Evolutionary conservation across 73 alveolate genomes (phyloP).

Genomic region (Uronychia setigera): DNA sequence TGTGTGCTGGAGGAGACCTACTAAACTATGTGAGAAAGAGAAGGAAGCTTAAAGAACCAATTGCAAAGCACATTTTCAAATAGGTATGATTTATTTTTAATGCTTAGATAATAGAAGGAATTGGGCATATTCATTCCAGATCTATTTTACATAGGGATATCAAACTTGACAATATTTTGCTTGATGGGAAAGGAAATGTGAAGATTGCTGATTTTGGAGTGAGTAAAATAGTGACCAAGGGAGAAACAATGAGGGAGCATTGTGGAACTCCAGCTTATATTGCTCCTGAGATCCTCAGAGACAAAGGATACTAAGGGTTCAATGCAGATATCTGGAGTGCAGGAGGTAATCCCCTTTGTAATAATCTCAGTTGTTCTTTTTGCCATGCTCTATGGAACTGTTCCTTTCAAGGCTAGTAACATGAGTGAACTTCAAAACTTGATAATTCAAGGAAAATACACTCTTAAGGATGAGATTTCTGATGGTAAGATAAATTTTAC

Average conservation of each 20-base stretch:
- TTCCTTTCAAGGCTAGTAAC: slow-evolving; percentile 88
- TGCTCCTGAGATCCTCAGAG: slow-evolving; percentile 90
- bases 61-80: slow-evolving; percentile 77
- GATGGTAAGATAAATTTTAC: no score
- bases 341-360: slow-evolving; percentile 41
- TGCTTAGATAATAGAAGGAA: slow-evolving; percentile 71
- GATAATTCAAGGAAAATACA: slow-evolving; percentile 72
- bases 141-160: slow-evolving; percentile 87
- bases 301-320: slow-evolving; percentile 81
- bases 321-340: slow-evolving; percentile 90
- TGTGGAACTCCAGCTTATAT: slow-evolving; percentile 85
- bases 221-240: slow-evolving; percentile 73
- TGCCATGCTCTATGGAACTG: slow-evolving; percentile 90
- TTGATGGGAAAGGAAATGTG: slow-evolving; percentile 71
- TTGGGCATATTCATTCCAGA: slow-evolving; percentile 75
- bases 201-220: slow-evolving; percentile 95
- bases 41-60: slow-evolving; percentile 80
- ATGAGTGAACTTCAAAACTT: slow-evolving; percentile 77
- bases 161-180: slow-evolving; percentile 86
- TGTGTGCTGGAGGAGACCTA: slow-evolving; percentile 89
- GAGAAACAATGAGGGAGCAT: slow-evolving; percentile 52
- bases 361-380: slow-evolving; percentile 70
- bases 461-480: slow-evolving; percentile 76
- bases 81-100: slow-evolving; percentile 46
- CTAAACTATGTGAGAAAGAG: slow-evolving; percentile 85